Percentiles rank a stretch among this genome's conserved stretches.
phyloP scores from a whole-genome alignment of 768 basidiomycete species.

The Psilocybe sp. region DNA sequence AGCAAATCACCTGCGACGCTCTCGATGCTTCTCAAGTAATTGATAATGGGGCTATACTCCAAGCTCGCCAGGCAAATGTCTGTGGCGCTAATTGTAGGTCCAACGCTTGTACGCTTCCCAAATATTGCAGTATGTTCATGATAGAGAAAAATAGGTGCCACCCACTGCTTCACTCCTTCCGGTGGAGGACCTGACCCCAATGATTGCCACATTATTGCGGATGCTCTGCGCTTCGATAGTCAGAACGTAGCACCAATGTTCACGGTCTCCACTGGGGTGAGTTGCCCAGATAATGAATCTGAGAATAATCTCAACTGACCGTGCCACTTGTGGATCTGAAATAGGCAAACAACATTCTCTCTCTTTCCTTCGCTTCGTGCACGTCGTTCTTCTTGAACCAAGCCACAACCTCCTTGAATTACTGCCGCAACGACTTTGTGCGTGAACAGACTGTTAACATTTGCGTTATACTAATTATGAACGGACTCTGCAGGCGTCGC shows the following conservation, averaged over 20 bases:
- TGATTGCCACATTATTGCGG: slow-evolving; percentile 46
- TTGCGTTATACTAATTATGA: neutral
- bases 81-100: slow-evolving; percentile 38
- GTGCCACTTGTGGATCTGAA: no score
- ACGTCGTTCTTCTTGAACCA: slow-evolving; percentile 48
- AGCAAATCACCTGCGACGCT: slow-evolving; percentile 19
- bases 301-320: neutral
- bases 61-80: slow-evolving; percentile 31
- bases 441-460: slow-evolving; percentile 1
- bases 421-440: slow-evolving; percentile 47
- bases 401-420: slow-evolving; percentile 31
- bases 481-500: slow-evolving; percentile 6
- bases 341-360: slow-evolving; percentile 31
- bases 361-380: slow-evolving; percentile 38
- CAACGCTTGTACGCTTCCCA: neutral
- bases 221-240: slow-evolving; percentile 43
- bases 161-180: slow-evolving; percentile 41
- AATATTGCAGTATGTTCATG: no score
- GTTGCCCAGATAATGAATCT: neutral
- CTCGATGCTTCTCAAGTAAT: neutral
- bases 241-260: slow-evolving; percentile 28
- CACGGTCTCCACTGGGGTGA: slow-evolving; percentile 8
- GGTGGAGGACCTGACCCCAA: slow-evolving; percentile 47
- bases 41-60: slow-evolving; percentile 10
- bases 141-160: no score